phyloP scores from a whole-genome alignment of 2,329 filamentous ascomycete genomes.

The Aspergillus costaricaensis region DNA sequence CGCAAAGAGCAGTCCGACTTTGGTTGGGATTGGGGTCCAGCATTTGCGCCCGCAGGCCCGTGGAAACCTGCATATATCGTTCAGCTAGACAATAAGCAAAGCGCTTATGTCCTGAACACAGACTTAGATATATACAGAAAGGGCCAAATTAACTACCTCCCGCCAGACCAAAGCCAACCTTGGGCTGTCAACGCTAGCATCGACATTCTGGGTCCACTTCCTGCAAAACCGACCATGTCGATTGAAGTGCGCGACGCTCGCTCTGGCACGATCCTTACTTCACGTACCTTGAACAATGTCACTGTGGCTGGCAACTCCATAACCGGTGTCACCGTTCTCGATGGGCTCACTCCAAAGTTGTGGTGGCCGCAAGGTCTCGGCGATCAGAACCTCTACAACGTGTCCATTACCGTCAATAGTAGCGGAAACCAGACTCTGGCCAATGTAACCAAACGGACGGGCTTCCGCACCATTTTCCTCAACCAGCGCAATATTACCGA shows the following conservation, averaged over 20 bases:
- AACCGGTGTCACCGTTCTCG: conserved; percentile 51
- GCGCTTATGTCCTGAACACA: conserved; percentile 54
- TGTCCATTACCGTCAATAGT: conserved; percentile 53
- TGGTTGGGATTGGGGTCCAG: conserved; percentile 66
- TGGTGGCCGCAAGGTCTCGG: conserved; percentile 65
- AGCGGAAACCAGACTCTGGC: conserved; percentile 41
- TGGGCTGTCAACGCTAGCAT: conserved; percentile 65
- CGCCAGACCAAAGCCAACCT: conserved; percentile 57
- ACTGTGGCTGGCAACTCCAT: conserved; percentile 48
- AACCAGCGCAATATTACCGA: conserved; percentile 58
- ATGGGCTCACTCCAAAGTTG: conserved; percentile 50
- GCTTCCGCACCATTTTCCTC: conserved; percentile 64
- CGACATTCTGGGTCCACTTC: conserved; percentile 56
- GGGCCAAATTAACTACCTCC: conserved; percentile 60
- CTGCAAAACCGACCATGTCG: conserved; percentile 45
- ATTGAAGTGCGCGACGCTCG: conserved; percentile 51
- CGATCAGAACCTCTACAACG: conserved; percentile 58
- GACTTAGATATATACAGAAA: conserved; percentile 61
- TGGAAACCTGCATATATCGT: conserved; percentile 63
- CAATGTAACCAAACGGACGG: conserved; percentile 56
- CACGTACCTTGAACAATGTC: conserved; percentile 44
- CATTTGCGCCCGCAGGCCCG: conserved; percentile 63
- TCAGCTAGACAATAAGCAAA: conserved; percentile 48
- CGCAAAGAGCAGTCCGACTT: conserved; percentile 65
- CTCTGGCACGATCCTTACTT: conserved; percentile 43